Percentiles rank a stretch among this genome's conserved stretches.
These are phyloP conservation scores for Wickerhamiella hasegawae DNA, from an alignment of 805 yeast species.

Conservation along the genomic window DNA sequence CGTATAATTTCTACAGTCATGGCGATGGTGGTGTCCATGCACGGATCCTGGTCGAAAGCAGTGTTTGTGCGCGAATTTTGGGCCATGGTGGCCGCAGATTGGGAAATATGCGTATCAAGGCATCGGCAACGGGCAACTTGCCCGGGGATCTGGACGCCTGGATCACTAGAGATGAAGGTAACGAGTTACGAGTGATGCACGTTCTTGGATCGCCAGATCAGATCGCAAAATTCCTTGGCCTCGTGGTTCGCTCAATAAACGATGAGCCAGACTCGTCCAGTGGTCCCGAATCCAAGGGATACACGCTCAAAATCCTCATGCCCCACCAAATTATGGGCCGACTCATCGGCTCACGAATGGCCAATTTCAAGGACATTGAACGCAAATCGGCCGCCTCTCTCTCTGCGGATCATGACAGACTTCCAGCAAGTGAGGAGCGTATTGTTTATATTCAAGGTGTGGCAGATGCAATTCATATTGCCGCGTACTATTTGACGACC, in stretches of 20 bases:
- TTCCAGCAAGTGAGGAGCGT: slow-evolving; percentile 68
- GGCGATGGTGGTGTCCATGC: neutral
- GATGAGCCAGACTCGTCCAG: slow-evolving; percentile 54
- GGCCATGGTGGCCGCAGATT: slow-evolving; percentile 12
- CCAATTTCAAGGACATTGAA: slow-evolving; percentile 64
- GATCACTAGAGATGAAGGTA: slow-evolving; percentile 27
- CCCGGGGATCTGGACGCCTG: slow-evolving; percentile 7
- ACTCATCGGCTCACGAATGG: slow-evolving; percentile 64
- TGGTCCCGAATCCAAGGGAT: slow-evolving; percentile 34
- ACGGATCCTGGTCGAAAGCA: slow-evolving; percentile 3
- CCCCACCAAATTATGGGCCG: slow-evolving; percentile 73
- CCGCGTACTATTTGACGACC: slow-evolving; percentile 48
- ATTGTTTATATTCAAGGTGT: slow-evolving; percentile 57
- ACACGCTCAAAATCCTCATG: slow-evolving; percentile 43
- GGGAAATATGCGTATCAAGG: slow-evolving; percentile 6
- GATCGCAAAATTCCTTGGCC: slow-evolving; percentile 70
- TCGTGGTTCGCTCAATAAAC: slow-evolving; percentile 47
- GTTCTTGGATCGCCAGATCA: slow-evolving; percentile 61
- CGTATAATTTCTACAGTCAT: neutral
- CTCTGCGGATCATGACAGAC: slow-evolving; percentile 52
- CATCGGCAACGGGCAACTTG: slow-evolving; percentile 3
- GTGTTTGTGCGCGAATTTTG: slow-evolving; percentile 6
- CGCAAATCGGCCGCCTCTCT: slow-evolving; percentile 65
- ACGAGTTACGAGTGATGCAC: slow-evolving; percentile 58
- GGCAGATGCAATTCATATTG: slow-evolving; percentile 77